These are phyloP conservation scores for Leishmania amazonensis DNA, from an alignment of 208 protist species.

Conservation along the genomic window DNA sequence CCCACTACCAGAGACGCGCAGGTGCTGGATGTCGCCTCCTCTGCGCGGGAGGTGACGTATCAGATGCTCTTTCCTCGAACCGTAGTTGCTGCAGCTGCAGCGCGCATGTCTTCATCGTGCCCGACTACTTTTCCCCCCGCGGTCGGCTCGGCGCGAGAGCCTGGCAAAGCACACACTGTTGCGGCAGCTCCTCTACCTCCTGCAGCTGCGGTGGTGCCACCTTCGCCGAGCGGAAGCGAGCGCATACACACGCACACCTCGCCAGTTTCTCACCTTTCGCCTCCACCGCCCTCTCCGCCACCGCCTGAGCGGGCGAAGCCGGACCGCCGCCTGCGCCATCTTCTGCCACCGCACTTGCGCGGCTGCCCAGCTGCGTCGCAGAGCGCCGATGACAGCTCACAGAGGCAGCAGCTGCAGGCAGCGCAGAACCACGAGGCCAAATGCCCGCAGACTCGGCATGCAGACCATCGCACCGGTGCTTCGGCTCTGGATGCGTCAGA, in stretches of 20 bases:
- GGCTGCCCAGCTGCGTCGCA: not conserved
- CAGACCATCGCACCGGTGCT: not conserved
- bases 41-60: constrained; percentile 17
- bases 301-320: constrained; percentile 24
- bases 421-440: not conserved
- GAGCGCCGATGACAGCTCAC: not conserved
- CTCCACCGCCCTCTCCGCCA: not conserved
- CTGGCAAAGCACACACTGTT: not conserved
- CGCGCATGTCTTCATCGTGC: not conserved
- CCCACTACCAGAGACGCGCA: not conserved
- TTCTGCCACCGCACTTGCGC: constrained; percentile 34
- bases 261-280: not conserved
- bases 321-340: constrained; percentile 43
- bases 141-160: not conserved
- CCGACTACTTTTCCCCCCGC: not conserved
- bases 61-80: constrained; percentile 17
- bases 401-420: not conserved
- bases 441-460: not conserved
- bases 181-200: not conserved
- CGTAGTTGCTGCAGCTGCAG: not conserved
- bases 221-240: not conserved
- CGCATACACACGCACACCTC: no score
- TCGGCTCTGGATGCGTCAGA: not conserved
- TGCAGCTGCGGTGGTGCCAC: not conserved
- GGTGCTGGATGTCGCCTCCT: not conserved